Evolutionary conservation across 352 stramenopile species (phyloP).

Genomic region (Thalassiosira livingstoniorum): DNA sequence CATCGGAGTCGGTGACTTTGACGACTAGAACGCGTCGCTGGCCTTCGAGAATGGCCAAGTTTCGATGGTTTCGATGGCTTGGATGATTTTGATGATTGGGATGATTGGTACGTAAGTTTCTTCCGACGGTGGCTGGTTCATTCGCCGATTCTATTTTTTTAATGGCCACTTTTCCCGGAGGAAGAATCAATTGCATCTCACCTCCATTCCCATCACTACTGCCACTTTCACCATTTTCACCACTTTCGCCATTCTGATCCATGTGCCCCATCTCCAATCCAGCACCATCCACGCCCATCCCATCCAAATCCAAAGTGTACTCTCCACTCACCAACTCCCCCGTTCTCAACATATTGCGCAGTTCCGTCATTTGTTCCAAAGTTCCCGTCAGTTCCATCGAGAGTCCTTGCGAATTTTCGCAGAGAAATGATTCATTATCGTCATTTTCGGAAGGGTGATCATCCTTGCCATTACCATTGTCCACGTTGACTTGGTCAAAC

Average conservation of each 20-base stretch:
- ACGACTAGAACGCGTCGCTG: slow-evolving; percentile 23
- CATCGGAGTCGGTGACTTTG: slow-evolving; percentile 24
- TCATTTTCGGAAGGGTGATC: neutral
- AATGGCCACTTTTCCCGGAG: slow-evolving; percentile 3
- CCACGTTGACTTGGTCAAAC: too few species aligned
- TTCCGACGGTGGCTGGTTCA: neutral
- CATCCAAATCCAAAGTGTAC: slow-evolving; percentile 18
- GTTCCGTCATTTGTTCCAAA: slow-evolving; percentile 21
- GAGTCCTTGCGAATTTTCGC: slow-evolving; percentile 27
- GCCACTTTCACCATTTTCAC: neutral
- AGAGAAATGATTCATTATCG: slow-evolving; percentile 46
- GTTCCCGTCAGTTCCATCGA: slow-evolving; percentile 23
- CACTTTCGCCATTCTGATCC: slow-evolving; percentile 2
- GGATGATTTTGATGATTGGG: too few species aligned
- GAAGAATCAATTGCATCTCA: slow-evolving; percentile 3
- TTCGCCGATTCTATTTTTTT: too few species aligned
- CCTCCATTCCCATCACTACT: neutral
- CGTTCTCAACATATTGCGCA: slow-evolving; percentile 31
- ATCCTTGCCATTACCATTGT: too few species aligned
- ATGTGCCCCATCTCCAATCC: neutral
- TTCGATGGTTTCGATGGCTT: neutral
- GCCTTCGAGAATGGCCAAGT: slow-evolving; percentile 16
- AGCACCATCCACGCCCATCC: neutral
- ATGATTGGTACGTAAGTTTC: neutral
- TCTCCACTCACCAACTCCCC: slow-evolving; percentile 38